phyloP scores from a whole-genome alignment of 108 stramenopile genomes.

The Nannochloropsis salina region DNA sequence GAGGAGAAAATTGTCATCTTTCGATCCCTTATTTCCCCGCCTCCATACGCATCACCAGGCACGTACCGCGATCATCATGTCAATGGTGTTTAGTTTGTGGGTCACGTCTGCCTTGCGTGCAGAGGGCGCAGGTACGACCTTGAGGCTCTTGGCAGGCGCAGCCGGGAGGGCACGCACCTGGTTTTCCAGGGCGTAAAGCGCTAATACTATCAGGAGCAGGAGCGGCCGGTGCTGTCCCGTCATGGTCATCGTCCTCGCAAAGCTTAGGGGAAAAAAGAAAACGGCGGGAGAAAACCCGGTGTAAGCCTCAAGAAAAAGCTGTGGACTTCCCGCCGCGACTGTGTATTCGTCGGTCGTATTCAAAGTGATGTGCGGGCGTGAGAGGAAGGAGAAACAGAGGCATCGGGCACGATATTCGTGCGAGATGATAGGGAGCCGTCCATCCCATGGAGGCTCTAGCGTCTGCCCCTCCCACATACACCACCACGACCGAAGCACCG shows the following conservation, averaged over 20 bases:
- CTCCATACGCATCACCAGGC: not conserved
- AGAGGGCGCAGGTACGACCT: not conserved
- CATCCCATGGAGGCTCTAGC: no score
- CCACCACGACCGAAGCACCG: no score
- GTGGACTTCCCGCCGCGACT: no score
- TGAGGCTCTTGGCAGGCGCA: not conserved
- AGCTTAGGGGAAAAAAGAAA: no score
- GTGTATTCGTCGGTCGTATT: no score
- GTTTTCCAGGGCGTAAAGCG: not conserved
- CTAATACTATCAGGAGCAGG: not conserved
- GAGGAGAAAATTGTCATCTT: not conserved
- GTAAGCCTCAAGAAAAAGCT: no score
- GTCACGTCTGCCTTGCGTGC: constrained; percentile 1
- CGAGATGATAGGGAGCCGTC: no score
- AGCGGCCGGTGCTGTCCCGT: not conserved
- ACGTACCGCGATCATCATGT: constrained; percentile 16
- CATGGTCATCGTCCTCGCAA: not conserved
- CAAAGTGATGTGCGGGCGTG: no score
- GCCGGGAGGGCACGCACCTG: not conserved
- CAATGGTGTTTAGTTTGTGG: not conserved
- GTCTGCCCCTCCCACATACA: no score
- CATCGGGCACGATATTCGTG: no score
- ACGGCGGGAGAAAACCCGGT: no score
- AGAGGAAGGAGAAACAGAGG: no score
- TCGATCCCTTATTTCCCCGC: not conserved